Conservation (phyloP, 2,329 filamentous ascomycete genomes). For the Zasmidium citrigriseum region DNA sequence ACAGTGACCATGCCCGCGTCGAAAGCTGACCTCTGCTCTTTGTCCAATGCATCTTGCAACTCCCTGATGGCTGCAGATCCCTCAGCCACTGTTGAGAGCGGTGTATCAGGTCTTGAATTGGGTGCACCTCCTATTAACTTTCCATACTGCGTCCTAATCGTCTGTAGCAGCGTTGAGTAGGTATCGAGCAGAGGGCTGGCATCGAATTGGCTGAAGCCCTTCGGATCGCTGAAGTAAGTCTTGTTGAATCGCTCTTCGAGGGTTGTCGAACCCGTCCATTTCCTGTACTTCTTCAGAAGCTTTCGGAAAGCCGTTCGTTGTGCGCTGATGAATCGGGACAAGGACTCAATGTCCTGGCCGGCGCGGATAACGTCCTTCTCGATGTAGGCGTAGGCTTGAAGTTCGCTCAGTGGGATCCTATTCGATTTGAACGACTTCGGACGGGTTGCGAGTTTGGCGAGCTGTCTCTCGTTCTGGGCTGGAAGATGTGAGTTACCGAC, state of each 20-base stretch:
- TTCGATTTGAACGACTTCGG: conserved; percentile 22
- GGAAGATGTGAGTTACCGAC: background rate
- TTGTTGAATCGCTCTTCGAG: conserved; percentile 67
- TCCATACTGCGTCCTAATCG: conserved; percentile 48
- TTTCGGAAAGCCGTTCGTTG: conserved; percentile 79
- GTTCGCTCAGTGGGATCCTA: conserved; percentile 45
- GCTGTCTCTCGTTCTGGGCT: conserved; percentile 23
- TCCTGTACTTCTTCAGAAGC: conserved; percentile 83
- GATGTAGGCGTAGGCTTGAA: conserved; percentile 53
- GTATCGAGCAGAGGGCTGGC: conserved; percentile 55
- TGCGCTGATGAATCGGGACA: conserved; percentile 71
- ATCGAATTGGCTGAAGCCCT: conserved; percentile 71
- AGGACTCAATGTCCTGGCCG: conserved; percentile 68
- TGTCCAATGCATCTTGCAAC: conserved; percentile 42
- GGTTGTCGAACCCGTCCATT: conserved; percentile 75
- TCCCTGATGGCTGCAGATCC: conserved; percentile 33
- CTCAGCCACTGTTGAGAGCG: background rate
- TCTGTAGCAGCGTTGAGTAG: conserved; percentile 50
- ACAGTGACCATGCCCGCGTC: conserved; percentile 51
- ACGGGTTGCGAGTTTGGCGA: conserved; percentile 28
- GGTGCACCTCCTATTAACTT: conserved; percentile 25
- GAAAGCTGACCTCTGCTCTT: conserved; percentile 47
- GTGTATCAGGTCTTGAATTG: conserved; percentile 15
- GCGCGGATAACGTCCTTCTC: conserved; percentile 57
- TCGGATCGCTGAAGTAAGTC: conserved; percentile 64